phyloP scores from a whole-genome alignment of 495 filamentous ascomycete species.

The Paragyromitra xinjiangensis region DNA sequence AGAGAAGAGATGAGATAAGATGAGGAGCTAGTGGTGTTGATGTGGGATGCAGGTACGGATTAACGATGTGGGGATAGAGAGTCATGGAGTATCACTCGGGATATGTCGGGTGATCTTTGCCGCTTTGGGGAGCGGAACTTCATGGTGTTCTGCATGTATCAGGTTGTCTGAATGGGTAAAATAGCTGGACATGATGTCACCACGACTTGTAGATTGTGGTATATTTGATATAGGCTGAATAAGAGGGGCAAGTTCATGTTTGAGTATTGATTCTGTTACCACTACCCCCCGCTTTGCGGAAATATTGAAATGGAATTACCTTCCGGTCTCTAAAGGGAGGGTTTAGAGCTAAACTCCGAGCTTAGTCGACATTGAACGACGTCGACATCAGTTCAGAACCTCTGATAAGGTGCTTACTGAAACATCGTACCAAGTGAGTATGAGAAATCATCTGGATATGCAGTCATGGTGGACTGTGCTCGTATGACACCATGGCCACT shows the following conservation, averaged over 20 bases:
- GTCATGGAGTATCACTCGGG: conserved; percentile 36
- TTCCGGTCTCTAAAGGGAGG: neutral
- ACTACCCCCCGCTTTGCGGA: neutral
- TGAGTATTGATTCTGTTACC: no score
- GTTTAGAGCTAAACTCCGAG: neutral
- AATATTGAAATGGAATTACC: neutral
- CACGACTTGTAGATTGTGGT: neutral
- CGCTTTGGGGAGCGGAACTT: neutral
- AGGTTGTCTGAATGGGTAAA: neutral
- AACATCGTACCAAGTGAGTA: conserved; percentile 5
- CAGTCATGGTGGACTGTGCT: conserved; percentile 12
- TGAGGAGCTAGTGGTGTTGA: neutral
- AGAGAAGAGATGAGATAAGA: conserved; percentile 5
- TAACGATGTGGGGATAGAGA: neutral
- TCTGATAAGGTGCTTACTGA: conserved; percentile 17
- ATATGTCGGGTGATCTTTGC: conserved; percentile 27
- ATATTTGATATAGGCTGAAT: conserved; percentile 7
- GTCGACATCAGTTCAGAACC: neutral
- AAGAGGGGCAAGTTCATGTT: neutral
- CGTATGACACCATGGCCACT: neutral
- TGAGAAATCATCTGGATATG: conserved; percentile 7
- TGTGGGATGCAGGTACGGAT: conserved; percentile 39
- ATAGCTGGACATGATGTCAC: neutral
- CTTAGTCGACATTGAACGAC: neutral
- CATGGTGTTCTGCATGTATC: neutral